Conservation (phyloP, 2,329 filamentous ascomycete genomes). For the Berkeleyomyces rouxiae region DNA sequence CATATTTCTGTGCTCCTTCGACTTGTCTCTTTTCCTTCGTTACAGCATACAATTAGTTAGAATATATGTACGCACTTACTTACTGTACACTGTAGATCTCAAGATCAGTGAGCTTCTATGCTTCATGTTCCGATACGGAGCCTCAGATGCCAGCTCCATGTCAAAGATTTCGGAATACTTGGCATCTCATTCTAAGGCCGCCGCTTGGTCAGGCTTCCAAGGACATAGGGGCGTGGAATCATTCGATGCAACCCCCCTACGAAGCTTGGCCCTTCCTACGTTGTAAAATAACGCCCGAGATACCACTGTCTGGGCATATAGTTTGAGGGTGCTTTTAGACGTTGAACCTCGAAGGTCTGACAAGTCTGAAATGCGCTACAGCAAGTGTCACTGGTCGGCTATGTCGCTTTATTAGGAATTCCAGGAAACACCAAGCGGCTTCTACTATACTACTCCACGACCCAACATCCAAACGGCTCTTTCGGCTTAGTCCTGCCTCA, state of each 20-base stretch:
- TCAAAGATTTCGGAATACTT: neutral
- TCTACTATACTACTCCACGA: neutral
- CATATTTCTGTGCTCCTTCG: neutral
- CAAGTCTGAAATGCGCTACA: neutral
- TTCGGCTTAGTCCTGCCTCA: neutral
- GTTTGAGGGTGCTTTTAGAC: neutral
- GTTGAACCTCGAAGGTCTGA: neutral
- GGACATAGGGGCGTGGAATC: neutral
- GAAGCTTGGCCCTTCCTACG: neutral
- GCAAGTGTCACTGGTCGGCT: neutral
- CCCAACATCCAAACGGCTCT: neutral
- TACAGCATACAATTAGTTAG: too few species aligned
- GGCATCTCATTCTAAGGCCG: neutral
- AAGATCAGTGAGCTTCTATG: neutral
- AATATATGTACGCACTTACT: too few species aligned
- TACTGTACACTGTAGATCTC: too few species aligned
- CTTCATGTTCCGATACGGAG: neutral
- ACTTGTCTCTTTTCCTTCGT: neutral
- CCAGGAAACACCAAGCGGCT: slow-evolving; percentile 1
- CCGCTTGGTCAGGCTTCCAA: too few species aligned
- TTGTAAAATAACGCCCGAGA: neutral
- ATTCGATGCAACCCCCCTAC: neutral
- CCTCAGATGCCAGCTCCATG: neutral
- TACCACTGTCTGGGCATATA: neutral
- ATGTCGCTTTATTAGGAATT: neutral